Conservation (phyloP, 2,329 filamentous ascomycete species). For the Dactylellina haptotyla region DNA sequence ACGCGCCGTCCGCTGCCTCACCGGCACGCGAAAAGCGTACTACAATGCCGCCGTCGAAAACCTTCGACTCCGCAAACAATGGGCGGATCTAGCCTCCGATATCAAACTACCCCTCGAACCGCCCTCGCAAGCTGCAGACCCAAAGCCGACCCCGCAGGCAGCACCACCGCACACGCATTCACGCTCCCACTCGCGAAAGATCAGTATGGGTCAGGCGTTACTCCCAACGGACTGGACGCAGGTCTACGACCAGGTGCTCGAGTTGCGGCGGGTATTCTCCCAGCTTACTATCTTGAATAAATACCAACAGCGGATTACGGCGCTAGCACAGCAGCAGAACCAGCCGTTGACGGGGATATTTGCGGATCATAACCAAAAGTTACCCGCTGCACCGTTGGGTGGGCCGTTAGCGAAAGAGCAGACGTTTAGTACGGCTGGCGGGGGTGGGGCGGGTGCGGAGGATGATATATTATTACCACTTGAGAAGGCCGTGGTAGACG, state of each 20-base stretch:
- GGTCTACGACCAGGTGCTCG: constrained; percentile 43
- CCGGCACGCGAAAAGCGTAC: constrained; percentile 50
- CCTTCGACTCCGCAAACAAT: constrained; percentile 43
- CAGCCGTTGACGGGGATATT: constrained; percentile 18
- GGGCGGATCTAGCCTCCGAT: constrained; percentile 39
- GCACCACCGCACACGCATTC: neutral
- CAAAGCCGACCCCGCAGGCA: neutral
- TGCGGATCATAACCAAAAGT: constrained; percentile 18
- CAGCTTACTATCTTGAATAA: constrained; percentile 43
- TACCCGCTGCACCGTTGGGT: constrained; percentile 27
- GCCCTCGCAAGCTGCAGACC: neutral
- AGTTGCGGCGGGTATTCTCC: constrained; percentile 36
- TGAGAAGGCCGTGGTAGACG: constrained; percentile 56
- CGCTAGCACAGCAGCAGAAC: constrained; percentile 19
- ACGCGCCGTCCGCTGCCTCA: constrained; percentile 45
- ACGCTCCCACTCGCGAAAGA: constrained; percentile 5
- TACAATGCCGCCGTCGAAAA: constrained; percentile 48
- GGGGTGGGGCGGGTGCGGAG: constrained; percentile 18
- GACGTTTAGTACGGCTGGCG: neutral
- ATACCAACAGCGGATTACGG: constrained; percentile 46
- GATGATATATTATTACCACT: constrained; percentile 42
- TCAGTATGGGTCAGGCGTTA: neutral
- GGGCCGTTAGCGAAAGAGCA: constrained; percentile 33
- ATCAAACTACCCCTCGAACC: constrained; percentile 18
- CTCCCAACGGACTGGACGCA: constrained; percentile 30